These are phyloP conservation scores for Urtica urens DNA, from an alignment of 306 rosid species.

Conservation along the genomic window DNA sequence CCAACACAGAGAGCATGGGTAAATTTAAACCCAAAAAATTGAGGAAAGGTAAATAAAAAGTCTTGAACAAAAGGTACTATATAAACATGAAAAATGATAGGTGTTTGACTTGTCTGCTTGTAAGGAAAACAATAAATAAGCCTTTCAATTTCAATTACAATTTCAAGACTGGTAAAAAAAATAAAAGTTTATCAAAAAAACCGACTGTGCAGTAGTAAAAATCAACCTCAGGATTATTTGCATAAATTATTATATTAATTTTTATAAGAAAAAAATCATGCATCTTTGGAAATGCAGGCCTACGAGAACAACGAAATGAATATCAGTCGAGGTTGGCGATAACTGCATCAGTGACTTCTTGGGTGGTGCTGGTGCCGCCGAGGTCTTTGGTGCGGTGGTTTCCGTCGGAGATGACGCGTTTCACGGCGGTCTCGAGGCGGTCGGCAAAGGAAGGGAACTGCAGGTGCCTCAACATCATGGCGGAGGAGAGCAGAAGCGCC, in stretches of 20 bases:
- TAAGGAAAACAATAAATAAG: no score
- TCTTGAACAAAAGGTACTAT: no score
- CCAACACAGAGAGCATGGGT: no score
- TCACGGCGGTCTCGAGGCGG: conserved; percentile 71
- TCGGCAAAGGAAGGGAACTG: conserved; percentile 90
- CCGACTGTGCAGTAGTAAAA: neutral
- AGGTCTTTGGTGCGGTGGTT: conserved; percentile 68
- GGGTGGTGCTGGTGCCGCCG: conserved; percentile 72
- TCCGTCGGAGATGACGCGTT: conserved; percentile 61
- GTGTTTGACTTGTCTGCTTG: no score
- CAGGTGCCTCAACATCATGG: conserved; percentile 97
- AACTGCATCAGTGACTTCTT: conserved; percentile 80
- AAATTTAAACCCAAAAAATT: no score
- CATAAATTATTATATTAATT: neutral
- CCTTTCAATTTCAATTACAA: no score
- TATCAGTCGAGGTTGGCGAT: conserved; percentile 50
- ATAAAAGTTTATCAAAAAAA: conserved; percentile 9
- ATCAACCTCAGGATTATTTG: conserved; percentile 20
- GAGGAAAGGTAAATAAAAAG: no score
- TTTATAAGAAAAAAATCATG: neutral
- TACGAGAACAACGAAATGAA: conserved; percentile 6
- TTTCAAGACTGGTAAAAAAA: no score
- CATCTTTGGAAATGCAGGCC: conserved; percentile 11
- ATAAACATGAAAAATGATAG: no score
- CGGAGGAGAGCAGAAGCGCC: conserved; percentile 80